phyloP scores from a whole-genome alignment of 805 yeast genomes.

The Ogataea angusta region DNA sequence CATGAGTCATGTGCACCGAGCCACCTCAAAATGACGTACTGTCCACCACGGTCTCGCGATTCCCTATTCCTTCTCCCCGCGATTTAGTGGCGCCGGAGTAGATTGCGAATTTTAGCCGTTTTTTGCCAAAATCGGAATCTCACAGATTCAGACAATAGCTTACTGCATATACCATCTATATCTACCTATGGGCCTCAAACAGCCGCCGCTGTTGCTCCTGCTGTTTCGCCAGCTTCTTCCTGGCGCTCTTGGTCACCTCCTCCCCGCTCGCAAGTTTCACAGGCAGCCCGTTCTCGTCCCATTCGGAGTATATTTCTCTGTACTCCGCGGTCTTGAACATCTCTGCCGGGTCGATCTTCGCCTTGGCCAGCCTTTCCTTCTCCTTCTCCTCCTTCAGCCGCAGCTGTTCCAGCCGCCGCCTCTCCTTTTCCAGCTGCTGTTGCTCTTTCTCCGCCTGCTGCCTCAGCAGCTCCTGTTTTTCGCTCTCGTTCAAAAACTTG shows the following conservation, averaged over 20 bases:
- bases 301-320: slow-evolving; percentile 49
- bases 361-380: slow-evolving; percentile 58
- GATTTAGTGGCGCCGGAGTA: background rate
- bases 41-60: background rate
- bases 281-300: slow-evolving; percentile 88
- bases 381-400: slow-evolving; percentile 62
- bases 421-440: slow-evolving; percentile 34
- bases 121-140: background rate
- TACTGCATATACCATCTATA: background rate
- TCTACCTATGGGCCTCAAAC: slow-evolving; percentile 48
- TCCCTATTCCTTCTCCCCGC: background rate
- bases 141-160: background rate
- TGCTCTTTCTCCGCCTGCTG: slow-evolving; percentile 60
- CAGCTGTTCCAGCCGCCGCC: slow-evolving; percentile 57
- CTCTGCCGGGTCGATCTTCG: slow-evolving; percentile 65
- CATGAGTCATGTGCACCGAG: slow-evolving; percentile 8
- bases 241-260: slow-evolving; percentile 79
- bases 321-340: slow-evolving; percentile 60
- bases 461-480: slow-evolving; percentile 58
- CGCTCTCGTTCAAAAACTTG: slow-evolving; percentile 71
- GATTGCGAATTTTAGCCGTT: background rate
- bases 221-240: slow-evolving; percentile 77
- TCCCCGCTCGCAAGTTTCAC: slow-evolving; percentile 71
- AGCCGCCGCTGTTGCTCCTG: slow-evolving; percentile 80
- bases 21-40: background rate